These are phyloP conservation scores for Heliocybe sulcata DNA, from an alignment of 1,284 basidiomycete genomes.

Conservation along the genomic window DNA sequence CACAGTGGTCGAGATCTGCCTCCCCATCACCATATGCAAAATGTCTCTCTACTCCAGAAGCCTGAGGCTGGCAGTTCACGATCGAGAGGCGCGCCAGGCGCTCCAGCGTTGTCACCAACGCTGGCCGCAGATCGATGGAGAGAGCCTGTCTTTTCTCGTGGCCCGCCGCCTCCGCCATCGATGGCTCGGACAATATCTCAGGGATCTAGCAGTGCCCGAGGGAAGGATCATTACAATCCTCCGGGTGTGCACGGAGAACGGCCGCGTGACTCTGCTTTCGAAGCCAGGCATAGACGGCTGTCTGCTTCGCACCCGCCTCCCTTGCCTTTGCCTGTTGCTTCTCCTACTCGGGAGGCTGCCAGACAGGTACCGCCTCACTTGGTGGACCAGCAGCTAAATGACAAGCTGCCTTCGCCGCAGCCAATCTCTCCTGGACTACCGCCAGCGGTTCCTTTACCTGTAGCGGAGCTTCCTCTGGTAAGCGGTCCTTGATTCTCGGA, in stretches of 20 bases:
- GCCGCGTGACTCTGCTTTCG: background rate
- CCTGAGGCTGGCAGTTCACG: slow-evolving; percentile 12
- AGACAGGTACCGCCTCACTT: slow-evolving; percentile 34
- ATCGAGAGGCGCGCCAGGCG: background rate
- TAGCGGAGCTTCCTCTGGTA: background rate
- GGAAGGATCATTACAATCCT: slow-evolving; percentile 12
- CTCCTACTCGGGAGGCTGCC: slow-evolving; percentile 15
- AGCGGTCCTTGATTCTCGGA: background rate
- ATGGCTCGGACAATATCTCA: slow-evolving; percentile 12
- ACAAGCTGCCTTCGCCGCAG: slow-evolving; percentile 10
- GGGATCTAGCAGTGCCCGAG: slow-evolving; percentile 11
- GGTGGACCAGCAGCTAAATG: slow-evolving; percentile 3
- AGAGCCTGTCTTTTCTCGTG: slow-evolving; percentile 6
- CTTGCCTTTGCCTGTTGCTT: background rate
- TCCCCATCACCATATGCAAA: slow-evolving; percentile 30
- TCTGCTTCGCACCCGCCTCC: slow-evolving; percentile 9
- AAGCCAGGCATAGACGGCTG: slow-evolving; percentile 11
- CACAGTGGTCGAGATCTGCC: slow-evolving; percentile 37
- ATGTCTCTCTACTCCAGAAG: slow-evolving; percentile 47
- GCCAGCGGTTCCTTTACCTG: background rate
- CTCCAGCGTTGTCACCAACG: background rate
- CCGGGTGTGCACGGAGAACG: slow-evolving; percentile 4
- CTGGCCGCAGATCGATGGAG: background rate
- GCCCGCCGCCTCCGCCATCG: slow-evolving; percentile 7
- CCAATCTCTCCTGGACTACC: slow-evolving; percentile 11